A percentile compares a stretch with the other conserved stretches of the same genome.
These are phyloP conservation scores for Venustampulla echinocandica DNA, from an alignment of 495 filamentous ascomycete genomes.

Conservation along the genomic window DNA sequence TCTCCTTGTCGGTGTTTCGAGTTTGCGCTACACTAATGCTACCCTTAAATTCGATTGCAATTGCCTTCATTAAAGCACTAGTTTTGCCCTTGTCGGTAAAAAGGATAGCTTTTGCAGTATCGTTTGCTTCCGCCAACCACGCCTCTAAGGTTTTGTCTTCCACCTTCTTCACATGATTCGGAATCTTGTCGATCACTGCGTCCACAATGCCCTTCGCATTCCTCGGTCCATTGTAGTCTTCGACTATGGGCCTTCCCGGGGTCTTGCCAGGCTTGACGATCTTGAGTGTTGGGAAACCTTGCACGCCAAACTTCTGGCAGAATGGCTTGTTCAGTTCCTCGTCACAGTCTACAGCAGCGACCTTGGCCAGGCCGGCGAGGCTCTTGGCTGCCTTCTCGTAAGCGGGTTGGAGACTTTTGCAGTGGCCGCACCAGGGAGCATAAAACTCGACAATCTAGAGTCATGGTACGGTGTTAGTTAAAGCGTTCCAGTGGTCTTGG, in stretches of 20 bases:
- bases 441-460: constrained; percentile 68
- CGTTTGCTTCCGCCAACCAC: constrained; percentile 65
- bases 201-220: constrained; percentile 82
- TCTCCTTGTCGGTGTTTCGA: constrained; percentile 61
- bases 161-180: constrained; percentile 78
- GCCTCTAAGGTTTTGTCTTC: constrained; percentile 70
- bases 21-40: constrained; percentile 76
- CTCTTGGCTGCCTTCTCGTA: constrained; percentile 90
- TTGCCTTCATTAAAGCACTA: constrained; percentile 67
- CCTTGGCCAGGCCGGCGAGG: constrained; percentile 83
- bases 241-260: constrained; percentile 70
- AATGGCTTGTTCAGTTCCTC: constrained; percentile 87
- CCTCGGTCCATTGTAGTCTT: constrained; percentile 85
- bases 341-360: constrained; percentile 92
- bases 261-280: constrained; percentile 81
- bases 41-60: constrained; percentile 89
- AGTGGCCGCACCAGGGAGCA: constrained; percentile 94
- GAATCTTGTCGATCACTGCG: constrained; percentile 75
- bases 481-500: too few relatives aligned
- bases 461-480: constrained; percentile 5
- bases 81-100: constrained; percentile 93
- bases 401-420: constrained; percentile 87
- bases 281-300: constrained; percentile 96
- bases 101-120: constrained; percentile 75
- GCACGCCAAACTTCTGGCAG: constrained; percentile 79